Conservation (phyloP, 768 basidiomycete genomes). For the Lyophyllum shimeji region DNA sequence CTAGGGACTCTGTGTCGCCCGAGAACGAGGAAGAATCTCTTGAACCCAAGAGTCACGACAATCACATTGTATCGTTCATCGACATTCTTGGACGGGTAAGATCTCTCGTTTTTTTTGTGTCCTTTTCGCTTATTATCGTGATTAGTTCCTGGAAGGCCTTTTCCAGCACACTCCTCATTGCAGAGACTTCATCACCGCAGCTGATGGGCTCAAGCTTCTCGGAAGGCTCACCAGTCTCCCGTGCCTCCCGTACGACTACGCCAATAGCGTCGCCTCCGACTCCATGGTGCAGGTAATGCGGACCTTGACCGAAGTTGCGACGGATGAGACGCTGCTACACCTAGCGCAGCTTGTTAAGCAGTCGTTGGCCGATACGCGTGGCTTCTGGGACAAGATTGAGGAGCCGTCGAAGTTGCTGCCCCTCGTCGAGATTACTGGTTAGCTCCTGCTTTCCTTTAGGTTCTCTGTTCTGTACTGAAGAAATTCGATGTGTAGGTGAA, state of each 20-base stretch:
- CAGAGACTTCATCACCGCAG: conserved; percentile 79
- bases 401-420: conserved; percentile 63
- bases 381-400: conserved; percentile 62
- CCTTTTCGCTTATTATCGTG: background rate
- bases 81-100: conserved; percentile 78
- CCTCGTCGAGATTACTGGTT: conserved; percentile 48
- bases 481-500: conserved; percentile 32
- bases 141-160: conserved; percentile 90
- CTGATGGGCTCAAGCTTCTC: conserved; percentile 72
- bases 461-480: conserved; percentile 9
- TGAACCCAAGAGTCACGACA: conserved; percentile 61
- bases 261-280: conserved; percentile 80
- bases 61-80: conserved; percentile 72
- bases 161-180: conserved; percentile 91
- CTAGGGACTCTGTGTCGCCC: conserved; percentile 16
- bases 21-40: conserved; percentile 26
- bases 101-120: conserved; percentile 4
- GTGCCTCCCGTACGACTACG: conserved; percentile 87
- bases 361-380: conserved; percentile 66
- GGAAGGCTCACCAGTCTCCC: conserved; percentile 79
- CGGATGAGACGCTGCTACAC: conserved; percentile 69
- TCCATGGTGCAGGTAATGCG: conserved; percentile 88
- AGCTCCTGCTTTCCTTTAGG: background rate
- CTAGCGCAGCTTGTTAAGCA: conserved; percentile 68
- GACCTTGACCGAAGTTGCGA: conserved; percentile 85